These are phyloP conservation scores for Yueomyces sp. DNA, from an alignment of 1,139 yeast genomes.

Conservation along the genomic window DNA sequence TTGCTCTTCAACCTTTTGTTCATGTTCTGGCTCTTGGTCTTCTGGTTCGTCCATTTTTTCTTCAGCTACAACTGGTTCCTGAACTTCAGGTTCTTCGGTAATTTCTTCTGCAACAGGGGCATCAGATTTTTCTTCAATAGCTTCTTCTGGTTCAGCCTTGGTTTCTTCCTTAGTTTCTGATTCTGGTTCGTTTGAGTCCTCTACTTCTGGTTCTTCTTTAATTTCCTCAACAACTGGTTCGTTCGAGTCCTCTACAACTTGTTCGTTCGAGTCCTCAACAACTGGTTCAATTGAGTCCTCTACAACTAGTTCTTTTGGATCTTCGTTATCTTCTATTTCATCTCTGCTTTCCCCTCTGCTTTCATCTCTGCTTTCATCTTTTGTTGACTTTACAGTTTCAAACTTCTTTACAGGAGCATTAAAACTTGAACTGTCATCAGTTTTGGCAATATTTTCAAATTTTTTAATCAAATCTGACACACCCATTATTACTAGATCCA, in stretches of 20 bases:
- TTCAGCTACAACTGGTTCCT: conserved; percentile 1
- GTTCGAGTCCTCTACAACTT: neutral
- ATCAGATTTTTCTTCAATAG: neutral
- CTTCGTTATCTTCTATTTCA: neutral
- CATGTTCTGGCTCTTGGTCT: conserved; percentile 1
- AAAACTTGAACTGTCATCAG: neutral
- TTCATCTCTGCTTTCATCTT: neutral
- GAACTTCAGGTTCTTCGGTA: neutral
- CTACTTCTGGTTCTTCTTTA: neutral
- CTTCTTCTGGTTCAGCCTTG: conserved; percentile 1
- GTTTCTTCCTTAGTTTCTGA: neutral
- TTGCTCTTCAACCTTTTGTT: neutral
- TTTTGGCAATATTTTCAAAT: conserved; percentile 18
- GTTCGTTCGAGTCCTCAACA: neutral
- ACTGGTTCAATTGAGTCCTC: neutral
- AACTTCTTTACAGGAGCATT: neutral
- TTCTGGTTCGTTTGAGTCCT: neutral
- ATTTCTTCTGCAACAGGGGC: conserved; percentile 1
- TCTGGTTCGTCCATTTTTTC: conserved; percentile 4
- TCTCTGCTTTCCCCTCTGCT: neutral
- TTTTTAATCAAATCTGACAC: conserved; percentile 26
- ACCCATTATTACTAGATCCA: conserved; percentile 15
- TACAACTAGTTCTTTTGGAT: neutral
- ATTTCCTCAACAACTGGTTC: neutral
- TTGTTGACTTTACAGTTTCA: neutral